Evolutionary conservation across 441 rosid genomes (phyloP).

Genomic region (Pelargonium myrrhifolium): DNA sequence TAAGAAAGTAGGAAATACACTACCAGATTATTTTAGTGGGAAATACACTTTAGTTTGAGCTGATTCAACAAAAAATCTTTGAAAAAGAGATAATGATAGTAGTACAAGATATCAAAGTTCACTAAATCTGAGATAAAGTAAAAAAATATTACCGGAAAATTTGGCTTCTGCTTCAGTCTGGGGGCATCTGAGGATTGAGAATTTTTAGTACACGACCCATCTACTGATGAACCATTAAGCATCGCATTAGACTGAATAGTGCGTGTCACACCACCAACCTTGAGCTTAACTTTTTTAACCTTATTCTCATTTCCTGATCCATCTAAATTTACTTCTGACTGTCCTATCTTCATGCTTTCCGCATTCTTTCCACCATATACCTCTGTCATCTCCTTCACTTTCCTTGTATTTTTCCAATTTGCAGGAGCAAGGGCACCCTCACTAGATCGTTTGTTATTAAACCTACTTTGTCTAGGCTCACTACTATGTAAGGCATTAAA

Average conservation of each 20-base stretch:
- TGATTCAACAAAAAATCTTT: too few species aligned
- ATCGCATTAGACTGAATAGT: constrained; percentile 42
- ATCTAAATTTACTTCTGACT: constrained; percentile 22
- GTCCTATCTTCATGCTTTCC: constrained; percentile 37
- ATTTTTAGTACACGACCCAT: constrained; percentile 36
- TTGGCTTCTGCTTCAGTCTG: constrained; percentile 25
- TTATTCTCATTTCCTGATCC: constrained; percentile 35
- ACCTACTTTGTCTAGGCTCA: constrained; percentile 32
- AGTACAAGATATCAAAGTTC: too few species aligned
- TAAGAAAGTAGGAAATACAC: too few species aligned
- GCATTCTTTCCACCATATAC: constrained; percentile 34
- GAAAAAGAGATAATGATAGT: too few species aligned
- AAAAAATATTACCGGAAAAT: constrained; percentile 35
- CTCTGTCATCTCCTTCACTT: constrained; percentile 17
- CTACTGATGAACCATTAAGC: constrained; percentile 38
- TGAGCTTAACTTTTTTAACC: constrained; percentile 61
- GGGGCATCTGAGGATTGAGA: constrained; percentile 10
- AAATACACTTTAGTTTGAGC: too few species aligned
- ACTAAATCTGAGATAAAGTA: too few species aligned
- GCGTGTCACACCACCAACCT: constrained; percentile 52
- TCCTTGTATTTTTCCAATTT: constrained; percentile 45
- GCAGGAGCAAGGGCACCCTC: constrained; percentile 81
- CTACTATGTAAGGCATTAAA: constrained; percentile 29
- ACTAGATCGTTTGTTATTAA: constrained; percentile 38
- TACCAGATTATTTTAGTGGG: too few species aligned